Evolutionary conservation across 2,329 filamentous ascomycete genomes (phyloP).

Genomic region (Nemania sp.): DNA sequence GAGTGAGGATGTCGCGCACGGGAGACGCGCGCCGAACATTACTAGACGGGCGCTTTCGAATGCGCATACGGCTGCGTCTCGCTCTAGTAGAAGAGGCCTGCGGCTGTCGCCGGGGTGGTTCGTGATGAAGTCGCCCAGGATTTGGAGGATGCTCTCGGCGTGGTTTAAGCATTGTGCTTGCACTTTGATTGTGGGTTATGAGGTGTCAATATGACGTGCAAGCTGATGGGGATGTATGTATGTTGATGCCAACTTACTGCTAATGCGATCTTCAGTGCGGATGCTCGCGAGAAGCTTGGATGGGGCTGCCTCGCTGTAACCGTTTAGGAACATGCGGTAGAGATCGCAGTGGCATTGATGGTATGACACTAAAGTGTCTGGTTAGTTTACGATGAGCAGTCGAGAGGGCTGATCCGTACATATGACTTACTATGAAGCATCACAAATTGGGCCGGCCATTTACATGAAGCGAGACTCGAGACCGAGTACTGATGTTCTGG

Average conservation of each 20-base stretch:
- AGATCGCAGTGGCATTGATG: slow-evolving; percentile 60
- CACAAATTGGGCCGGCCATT: slow-evolving; percentile 48
- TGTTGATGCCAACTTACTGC: slow-evolving; percentile 35
- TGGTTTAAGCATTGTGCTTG: slow-evolving; percentile 54
- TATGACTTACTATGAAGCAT: slow-evolving; percentile 47
- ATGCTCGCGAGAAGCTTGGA: slow-evolving; percentile 45
- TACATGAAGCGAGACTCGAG: slow-evolving; percentile 40
- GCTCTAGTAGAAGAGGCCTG: slow-evolving; percentile 51
- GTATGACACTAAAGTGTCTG: slow-evolving; percentile 48
- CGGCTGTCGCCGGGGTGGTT: slow-evolving; percentile 34
- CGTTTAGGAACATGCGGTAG: slow-evolving; percentile 57
- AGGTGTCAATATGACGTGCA: neutral
- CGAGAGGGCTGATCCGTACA: neutral
- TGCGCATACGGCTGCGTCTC: slow-evolving; percentile 58
- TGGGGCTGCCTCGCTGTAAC: slow-evolving; percentile 57
- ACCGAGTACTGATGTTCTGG: slow-evolving; percentile 45
- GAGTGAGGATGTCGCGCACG: slow-evolving; percentile 40
- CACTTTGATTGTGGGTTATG: slow-evolving; percentile 23
- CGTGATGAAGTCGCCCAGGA: slow-evolving; percentile 48
- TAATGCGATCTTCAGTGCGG: slow-evolving; percentile 46
- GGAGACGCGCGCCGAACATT: slow-evolving; percentile 49
- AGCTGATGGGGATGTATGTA: neutral
- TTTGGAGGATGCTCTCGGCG: slow-evolving; percentile 55
- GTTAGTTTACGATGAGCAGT: neutral
- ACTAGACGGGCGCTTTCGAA: slow-evolving; percentile 57